Base-by-base conservation (phyloP, 306 rosid species). In the Inga laurina region DNA sequence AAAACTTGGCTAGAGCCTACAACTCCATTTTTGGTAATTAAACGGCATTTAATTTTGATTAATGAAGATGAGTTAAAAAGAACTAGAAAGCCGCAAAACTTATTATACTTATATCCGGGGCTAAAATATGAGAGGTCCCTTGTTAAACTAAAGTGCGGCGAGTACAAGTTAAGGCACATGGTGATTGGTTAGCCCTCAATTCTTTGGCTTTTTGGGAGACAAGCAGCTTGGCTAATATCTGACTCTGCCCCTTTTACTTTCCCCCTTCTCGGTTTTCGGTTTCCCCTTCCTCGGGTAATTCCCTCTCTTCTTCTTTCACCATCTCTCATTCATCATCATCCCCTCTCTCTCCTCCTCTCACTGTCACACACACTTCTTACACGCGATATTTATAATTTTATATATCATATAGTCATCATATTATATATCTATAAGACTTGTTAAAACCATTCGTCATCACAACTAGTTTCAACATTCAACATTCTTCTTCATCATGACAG, bases 201-300 rank as follows among this genome's bases (percentile, higher is more conserved):
- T 10, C 15, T 59, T 2, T 3, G 3, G 14, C 37, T 62, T 27
- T 24, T 24, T 3, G 34, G 88, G 86, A 77, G 91, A 87, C 92
- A 91, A 83, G 64, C 82, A 79, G 88, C 90, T 83, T 75, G 86
- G 85, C 90, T 80, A 82, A 87, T 88, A 87, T 90, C 90, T 87
- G 91, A 91, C 93, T 76, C 79, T 71, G 83, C 76, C 77, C 69
- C 88, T 79, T 82, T 85, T 87, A 46, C 80, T 87, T 87, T 87
- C 24, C 75, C 75, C 64, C 81, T 75, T 59, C 64, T 85, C 62
- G 69, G 22, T 80, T 62, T 87, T 43, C 66, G 66, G 12, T 59
- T 44, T 27, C 49, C 78, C 78, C 79, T 67, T 27, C 66, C 3
- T 24, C 34, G 51, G 89, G 90, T 89, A 89, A 93, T 84, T 83